Base-by-base conservation (phyloP, 1,284 basidiomycete genomes). In the Trametes pubescens region DNA sequence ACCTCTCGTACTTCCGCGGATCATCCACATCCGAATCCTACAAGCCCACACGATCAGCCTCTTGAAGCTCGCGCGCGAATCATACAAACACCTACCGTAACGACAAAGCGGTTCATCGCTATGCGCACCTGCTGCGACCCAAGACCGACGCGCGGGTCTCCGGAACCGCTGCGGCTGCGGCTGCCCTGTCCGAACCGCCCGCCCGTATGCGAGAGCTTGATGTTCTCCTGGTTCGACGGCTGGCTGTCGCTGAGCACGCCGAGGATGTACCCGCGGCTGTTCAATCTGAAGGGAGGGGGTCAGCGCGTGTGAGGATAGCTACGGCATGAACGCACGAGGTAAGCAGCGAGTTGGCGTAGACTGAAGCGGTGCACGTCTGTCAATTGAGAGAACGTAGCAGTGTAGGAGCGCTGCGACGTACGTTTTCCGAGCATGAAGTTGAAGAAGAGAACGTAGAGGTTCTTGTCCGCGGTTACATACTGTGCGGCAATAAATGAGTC, bases 341-440 rank as follows among this genome's bases (percentile, higher is more conserved):
- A n/a, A 60, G 43, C 0, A 60, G 44, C 21, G 58, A 44, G 58
- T 60, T 60, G 58, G 47, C 47, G 51, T 60, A 60, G 4, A 60
- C 58, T 60, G 44, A 6, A 11, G 21, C 1, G 7, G 18, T 8
- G 3, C 8, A 35, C 11, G 13, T 22, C 6, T 46, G 29, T 32
- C 26, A 26, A 6, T 2, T 14, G 16, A 3, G 6, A 26, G 16
- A 8, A 18, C 14, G 29, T n/a, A n/a, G n/a, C n/a, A n/a, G n/a
- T n/a, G n/a, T n/a, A n/a, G n/a, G n/a, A n/a, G n/a, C n/a, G 21
- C 18, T 51, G 26, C 2, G 35, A 47, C 58, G 37, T 18, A 60
- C 58, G 44, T 43, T 60, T 60, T 3, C 58, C 58, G 51, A 60
- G 51, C 43, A 60, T 52, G 58, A 60, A 60, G 44, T 60, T 60